Conservation (phyloP, 495 filamentous ascomycete species). For the Penicillium cinerascens region DNA sequence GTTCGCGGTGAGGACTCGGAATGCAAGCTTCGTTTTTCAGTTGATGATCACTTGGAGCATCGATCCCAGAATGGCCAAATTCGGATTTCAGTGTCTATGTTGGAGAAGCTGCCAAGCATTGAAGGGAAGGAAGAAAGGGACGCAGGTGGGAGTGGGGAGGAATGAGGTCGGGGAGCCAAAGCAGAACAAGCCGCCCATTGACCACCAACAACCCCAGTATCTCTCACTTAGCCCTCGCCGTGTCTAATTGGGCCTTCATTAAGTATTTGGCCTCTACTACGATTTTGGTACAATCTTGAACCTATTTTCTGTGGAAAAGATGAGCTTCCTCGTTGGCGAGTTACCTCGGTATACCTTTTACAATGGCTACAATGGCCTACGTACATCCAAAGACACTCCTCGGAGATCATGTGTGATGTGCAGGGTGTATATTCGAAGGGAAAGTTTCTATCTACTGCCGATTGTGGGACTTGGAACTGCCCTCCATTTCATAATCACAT, state of each 20-base stretch:
- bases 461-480: conserved; percentile 21
- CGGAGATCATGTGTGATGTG: conserved; percentile 4
- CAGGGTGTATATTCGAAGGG: conserved; percentile 39
- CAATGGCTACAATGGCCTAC: not conserved
- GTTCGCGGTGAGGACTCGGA: not conserved
- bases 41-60: not conserved
- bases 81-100: not conserved
- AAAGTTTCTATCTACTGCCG: conserved; percentile 44
- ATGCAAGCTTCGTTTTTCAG: not conserved
- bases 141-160: conserved; percentile 13
- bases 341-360: conserved; percentile 3
- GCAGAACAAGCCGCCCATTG: conserved; percentile 1
- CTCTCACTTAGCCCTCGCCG: not conserved
- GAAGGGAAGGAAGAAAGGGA: conserved; percentile 12
- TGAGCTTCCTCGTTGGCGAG: not conserved
- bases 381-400: not conserved
- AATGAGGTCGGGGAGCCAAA: conserved; percentile 13
- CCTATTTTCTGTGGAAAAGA: not conserved
- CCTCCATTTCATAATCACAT: conserved; percentile 28
- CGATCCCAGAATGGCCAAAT: not conserved
- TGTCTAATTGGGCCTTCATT: not conserved
- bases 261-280: too few species aligned
- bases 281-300: too few species aligned
- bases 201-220: not conserved
- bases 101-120: not conserved